Evolutionary conservation across 2,329 filamentous ascomycete species (phyloP).

Genomic region (Thielaviopsis ethacetica): DNA sequence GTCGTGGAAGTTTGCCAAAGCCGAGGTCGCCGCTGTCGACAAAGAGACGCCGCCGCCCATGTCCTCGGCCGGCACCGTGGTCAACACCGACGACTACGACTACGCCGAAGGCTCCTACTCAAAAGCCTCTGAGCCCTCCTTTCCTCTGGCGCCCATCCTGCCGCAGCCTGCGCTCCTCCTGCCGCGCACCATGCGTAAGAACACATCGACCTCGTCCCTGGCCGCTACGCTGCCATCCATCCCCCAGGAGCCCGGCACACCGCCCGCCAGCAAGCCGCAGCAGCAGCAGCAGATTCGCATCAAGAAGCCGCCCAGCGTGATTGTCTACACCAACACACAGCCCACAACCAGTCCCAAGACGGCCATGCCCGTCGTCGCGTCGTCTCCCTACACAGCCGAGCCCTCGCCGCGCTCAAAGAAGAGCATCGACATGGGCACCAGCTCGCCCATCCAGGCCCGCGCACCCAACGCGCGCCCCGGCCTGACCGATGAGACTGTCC

Average conservation of each 20-base stretch:
- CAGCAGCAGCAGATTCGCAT: slow-evolving; percentile 10
- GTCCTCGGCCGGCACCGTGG: neutral
- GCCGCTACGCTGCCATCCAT: slow-evolving; percentile 13
- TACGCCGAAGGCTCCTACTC: neutral
- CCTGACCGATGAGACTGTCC: slow-evolving; percentile 43
- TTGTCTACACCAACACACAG: slow-evolving; percentile 30
- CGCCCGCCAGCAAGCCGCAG: slow-evolving; percentile 15
- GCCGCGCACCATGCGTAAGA: slow-evolving; percentile 5
- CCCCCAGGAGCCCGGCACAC: slow-evolving; percentile 19
- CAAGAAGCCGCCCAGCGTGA: slow-evolving; percentile 34
- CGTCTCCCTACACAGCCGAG: slow-evolving; percentile 16
- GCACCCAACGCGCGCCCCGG: slow-evolving; percentile 47
- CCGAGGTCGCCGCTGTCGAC: slow-evolving; percentile 14
- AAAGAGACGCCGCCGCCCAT: slow-evolving; percentile 14
- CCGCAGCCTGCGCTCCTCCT: neutral
- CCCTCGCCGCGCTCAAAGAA: slow-evolving; percentile 20
- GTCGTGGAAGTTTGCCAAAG: slow-evolving; percentile 36
- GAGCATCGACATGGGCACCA: slow-evolving; percentile 28
- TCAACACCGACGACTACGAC: neutral
- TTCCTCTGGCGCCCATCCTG: neutral
- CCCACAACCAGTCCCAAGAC: neutral
- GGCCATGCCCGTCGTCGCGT: slow-evolving; percentile 11
- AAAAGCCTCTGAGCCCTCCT: no score
- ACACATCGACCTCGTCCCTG: slow-evolving; percentile 10
- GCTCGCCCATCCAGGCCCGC: slow-evolving; percentile 36